These are phyloP conservation scores for Camellia lanceoleosa DNA, from an alignment of 148 eudicot species.

Conservation along the genomic window DNA sequence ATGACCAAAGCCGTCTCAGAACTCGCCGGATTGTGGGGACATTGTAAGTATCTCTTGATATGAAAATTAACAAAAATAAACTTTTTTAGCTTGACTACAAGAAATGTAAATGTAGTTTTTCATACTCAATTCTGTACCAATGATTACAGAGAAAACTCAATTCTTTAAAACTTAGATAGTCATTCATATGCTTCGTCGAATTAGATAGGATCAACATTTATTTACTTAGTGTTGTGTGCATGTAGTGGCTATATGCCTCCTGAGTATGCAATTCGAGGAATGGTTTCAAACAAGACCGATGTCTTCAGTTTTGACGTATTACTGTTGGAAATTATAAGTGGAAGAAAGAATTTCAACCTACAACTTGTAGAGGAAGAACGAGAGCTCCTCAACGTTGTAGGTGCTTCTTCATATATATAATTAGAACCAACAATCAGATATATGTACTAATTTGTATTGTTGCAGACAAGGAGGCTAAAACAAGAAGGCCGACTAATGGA, in stretches of 20 bases:
- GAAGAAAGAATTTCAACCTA: slow-evolving; percentile 13
- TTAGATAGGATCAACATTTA: background rate
- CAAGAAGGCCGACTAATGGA: slow-evolving; percentile 2
- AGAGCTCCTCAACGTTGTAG: slow-evolving; percentile 3
- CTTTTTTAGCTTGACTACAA: background rate
- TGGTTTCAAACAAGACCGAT: slow-evolving; percentile 9
- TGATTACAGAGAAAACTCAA: too few relatives aligned
- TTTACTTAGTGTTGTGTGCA: background rate
- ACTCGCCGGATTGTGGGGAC: slow-evolving; percentile 16
- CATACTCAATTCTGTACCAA: too few relatives aligned
- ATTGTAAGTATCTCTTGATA: background rate
- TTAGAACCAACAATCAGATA: too few relatives aligned
- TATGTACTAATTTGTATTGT: background rate
- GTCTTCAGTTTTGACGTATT: slow-evolving; percentile 15
- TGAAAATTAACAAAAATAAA: too few relatives aligned
- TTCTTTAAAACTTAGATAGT: too few relatives aligned
- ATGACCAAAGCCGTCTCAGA: background rate
- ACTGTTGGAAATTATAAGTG: slow-evolving; percentile 11
- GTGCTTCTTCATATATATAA: background rate
- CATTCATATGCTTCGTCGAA: background rate
- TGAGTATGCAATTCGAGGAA: background rate
- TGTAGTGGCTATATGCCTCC: slow-evolving; percentile 15
- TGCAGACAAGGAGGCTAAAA: slow-evolving; percentile 4
- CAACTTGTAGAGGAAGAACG: background rate
- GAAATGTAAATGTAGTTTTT: too few relatives aligned